Evolutionary conservation across 768 basidiomycete genomes (phyloP).

Genomic region (Leccinum longicurvipes): DNA sequence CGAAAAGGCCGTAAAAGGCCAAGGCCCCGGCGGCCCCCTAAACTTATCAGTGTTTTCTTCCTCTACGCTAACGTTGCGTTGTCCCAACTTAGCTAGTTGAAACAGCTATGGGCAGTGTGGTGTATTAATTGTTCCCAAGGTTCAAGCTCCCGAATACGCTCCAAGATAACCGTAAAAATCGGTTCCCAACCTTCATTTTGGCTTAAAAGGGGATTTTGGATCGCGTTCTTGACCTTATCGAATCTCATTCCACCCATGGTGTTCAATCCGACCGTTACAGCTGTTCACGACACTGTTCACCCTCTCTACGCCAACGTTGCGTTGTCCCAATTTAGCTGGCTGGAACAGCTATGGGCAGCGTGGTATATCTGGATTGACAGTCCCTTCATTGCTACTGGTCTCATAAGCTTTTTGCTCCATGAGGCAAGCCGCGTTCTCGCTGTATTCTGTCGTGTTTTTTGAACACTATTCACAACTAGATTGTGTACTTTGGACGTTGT

Average conservation of each 20-base stretch:
- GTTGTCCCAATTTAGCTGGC: conserved; percentile 57
- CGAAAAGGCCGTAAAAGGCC: too few species aligned
- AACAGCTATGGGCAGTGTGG: conserved; percentile 82
- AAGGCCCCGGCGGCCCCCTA: too few species aligned
- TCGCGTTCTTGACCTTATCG: too few species aligned
- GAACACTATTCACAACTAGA: conserved; percentile 38
- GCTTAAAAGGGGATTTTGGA: too few species aligned
- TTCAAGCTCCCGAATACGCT: too few species aligned
- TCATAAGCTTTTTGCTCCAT: conserved; percentile 90
- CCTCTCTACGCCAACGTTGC: conserved; percentile 58
- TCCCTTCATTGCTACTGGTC: conserved; percentile 88
- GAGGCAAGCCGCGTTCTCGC: conserved; percentile 57
- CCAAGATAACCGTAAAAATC: too few species aligned
- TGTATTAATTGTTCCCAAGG: too few species aligned
- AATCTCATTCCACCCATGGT: conserved; percentile 33
- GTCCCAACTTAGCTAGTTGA: conserved; percentile 60
- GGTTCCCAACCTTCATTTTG: too few species aligned
- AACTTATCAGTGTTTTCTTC: too few species aligned
- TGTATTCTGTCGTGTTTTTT: neutral
- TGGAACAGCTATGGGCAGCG: conserved; percentile 77
- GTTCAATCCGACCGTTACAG: conserved; percentile 37
- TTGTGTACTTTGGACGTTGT: conserved; percentile 95
- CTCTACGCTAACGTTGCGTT: conserved; percentile 62
- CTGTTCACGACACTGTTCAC: conserved; percentile 30
- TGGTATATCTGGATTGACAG: conserved; percentile 89